Base-by-base conservation (phyloP, 1,139 yeast genomes). In the Blastobotrys petasosporus region DNA sequence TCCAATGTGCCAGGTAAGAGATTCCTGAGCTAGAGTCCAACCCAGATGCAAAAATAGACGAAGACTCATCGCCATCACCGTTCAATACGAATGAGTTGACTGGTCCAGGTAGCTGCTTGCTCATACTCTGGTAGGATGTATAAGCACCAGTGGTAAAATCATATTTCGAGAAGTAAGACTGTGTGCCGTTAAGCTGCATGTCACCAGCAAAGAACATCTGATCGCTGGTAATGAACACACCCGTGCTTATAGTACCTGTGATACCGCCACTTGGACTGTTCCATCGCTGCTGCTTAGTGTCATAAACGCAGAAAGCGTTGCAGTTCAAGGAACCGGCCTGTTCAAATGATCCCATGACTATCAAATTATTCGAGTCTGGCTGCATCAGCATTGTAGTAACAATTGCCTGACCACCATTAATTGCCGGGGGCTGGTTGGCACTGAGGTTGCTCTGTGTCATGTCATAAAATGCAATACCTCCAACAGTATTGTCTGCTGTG, bases 331-430 rank as follows among this genome's bases (percentile, higher is more conserved):
- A 70, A 0, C 85, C 82, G 2, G 84, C 82, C 32, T 70, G 64
- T 29, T 73, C 74, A 58, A 86, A 86, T 40, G 78, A 71, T 16
- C 98, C 98, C 41, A 86, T 95, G 9, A 86, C 84, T 34, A 87
- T 69, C 15, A 88, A 62, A 20, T 74, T 70, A 20, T 72, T 62
- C 7, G 71, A 71, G 29, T 68, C 66, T 32, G 79, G 81, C 52
- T 76, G 74, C 47, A 73, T 70, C 2, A 75, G 77, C 50, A 85
- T 64, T 2, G 82, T 65, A 47, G 75, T 77, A 7, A 85, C 76
- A 35, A 60, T 55, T 2, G 76, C 68, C 37, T 52, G 54, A 3
- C 64, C 64, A 9, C 63, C 63, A 25, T 48, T 50, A 11, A 67
- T 44, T 6, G 63, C 65, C 8, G 68, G 61, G 6, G 84, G 85